Conservation (phyloP, 148 eudicot species). For the Pouteria glomerata region DNA sequence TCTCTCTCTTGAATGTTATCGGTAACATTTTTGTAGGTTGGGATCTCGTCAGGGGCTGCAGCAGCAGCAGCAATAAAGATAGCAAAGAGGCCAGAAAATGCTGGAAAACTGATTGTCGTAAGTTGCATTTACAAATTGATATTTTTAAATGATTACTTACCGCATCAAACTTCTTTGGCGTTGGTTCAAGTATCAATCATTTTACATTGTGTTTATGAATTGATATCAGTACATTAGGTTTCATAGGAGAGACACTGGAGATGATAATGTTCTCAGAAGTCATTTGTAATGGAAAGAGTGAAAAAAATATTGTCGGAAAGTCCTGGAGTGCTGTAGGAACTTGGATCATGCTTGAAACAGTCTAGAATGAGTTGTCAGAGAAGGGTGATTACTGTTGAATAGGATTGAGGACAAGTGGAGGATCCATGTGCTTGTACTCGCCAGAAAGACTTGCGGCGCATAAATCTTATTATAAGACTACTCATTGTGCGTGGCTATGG, state of each 20-base stretch:
- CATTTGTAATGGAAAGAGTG: too few species aligned
- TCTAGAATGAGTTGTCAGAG: too few species aligned
- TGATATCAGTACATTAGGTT: neutral
- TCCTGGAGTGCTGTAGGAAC: too few species aligned
- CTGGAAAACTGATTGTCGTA: conserved; percentile 90
- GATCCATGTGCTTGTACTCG: too few species aligned
- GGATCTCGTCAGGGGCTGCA: conserved; percentile 90
- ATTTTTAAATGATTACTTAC: neutral
- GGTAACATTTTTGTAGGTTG: conserved; percentile 38
- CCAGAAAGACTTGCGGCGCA: too few species aligned
- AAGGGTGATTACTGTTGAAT: too few species aligned
- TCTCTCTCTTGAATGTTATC: neutral
- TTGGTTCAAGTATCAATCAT: neutral
- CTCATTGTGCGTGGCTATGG: too few species aligned
- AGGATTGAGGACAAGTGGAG: too few species aligned
- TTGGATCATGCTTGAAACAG: too few species aligned
- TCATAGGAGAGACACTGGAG: neutral
- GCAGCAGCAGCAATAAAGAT: conserved; percentile 73
- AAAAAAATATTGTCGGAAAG: too few species aligned
- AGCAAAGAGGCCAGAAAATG: conserved; percentile 71
- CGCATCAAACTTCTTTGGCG: neutral
- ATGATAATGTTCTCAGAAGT: too few species aligned
- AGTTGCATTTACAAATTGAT: conserved; percentile 21
- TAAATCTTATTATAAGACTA: too few species aligned
- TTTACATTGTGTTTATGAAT: neutral